phyloP scores from a whole-genome alignment of 169 alveolate species.

The Toxoplasma gondii region DNA sequence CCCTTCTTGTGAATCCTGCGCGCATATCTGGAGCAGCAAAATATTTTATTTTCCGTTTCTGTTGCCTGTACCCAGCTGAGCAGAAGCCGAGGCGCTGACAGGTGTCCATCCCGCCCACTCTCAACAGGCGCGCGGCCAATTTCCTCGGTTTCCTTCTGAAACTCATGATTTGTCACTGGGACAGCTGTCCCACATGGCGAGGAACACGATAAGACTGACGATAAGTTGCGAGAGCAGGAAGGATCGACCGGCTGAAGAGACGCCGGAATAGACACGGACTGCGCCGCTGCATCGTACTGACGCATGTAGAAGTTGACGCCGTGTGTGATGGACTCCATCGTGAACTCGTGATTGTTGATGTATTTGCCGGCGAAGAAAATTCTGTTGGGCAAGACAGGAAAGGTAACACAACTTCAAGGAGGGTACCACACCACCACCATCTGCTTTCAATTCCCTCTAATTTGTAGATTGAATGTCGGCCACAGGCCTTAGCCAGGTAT shows the following conservation, averaged over 20 bases:
- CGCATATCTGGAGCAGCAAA: not conserved
- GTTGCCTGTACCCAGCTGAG: not conserved
- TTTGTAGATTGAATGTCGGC: no score
- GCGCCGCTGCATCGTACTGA: constrained; percentile 66
- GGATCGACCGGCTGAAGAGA: not conserved
- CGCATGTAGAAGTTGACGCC: constrained; percentile 76
- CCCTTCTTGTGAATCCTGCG: not conserved
- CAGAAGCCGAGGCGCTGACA: not conserved
- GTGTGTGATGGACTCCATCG: constrained; percentile 84
- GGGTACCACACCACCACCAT: not conserved
- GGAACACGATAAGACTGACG: no score
- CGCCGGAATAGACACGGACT: constrained; percentile 45
- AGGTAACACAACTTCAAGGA: not conserved
- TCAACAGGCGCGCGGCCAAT: not conserved
- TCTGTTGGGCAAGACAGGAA: constrained; percentile 52
- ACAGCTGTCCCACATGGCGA: no score
- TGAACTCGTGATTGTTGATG: constrained; percentile 82
- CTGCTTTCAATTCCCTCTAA: not conserved
- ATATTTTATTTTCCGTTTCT: not conserved
- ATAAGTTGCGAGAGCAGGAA: not conserved
- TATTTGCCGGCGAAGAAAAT: constrained; percentile 90
- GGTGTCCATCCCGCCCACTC: not conserved
- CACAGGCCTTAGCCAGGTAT: no score
- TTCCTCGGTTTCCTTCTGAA: not conserved
- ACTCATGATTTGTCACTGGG: not conserved